phyloP scores from a whole-genome alignment of 805 yeast genomes.

The Starmera pachycereana region DNA sequence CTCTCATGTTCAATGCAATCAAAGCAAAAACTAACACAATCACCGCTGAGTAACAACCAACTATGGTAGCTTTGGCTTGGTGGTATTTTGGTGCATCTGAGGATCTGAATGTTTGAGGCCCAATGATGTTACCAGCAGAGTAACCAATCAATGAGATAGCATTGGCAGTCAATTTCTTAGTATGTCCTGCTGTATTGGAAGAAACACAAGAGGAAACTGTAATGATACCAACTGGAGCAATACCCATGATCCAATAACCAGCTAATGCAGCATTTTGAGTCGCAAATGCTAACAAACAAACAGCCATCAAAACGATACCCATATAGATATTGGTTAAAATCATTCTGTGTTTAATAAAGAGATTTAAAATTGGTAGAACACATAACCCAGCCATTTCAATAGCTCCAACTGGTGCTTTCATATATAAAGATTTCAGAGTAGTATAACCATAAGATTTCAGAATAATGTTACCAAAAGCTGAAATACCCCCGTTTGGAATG shows the following conservation, averaged over 20 bases:
- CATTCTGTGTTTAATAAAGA: background rate
- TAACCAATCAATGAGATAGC: conserved; percentile 51
- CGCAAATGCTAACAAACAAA: conserved; percentile 29
- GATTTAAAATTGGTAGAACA: background rate
- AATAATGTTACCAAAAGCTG: conserved; percentile 33
- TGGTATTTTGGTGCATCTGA: conserved; percentile 46
- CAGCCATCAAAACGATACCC: conserved; percentile 8
- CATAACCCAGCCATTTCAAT: conserved; percentile 14
- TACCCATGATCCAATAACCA: conserved; percentile 20
- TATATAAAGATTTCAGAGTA: conserved; percentile 22
- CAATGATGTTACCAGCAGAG: conserved; percentile 55
- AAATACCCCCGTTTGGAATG: conserved; percentile 35
- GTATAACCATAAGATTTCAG: conserved; percentile 27
- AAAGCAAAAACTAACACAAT: conserved; percentile 20
- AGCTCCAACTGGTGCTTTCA: conserved; percentile 30
- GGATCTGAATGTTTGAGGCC: conserved; percentile 56
- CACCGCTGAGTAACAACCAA: conserved; percentile 37
- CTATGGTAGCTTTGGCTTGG: conserved; percentile 42
- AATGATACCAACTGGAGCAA: conserved; percentile 15
- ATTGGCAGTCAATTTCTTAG: conserved; percentile 51
- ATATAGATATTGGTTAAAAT: background rate
- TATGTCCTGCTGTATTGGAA: conserved; percentile 55
- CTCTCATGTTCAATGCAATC: conserved; percentile 20
- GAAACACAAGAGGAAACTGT: conserved; percentile 10
- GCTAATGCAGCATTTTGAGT: conserved; percentile 18